Conservation (phyloP, 768 basidiomycete species). For the Imleria badia region DNA sequence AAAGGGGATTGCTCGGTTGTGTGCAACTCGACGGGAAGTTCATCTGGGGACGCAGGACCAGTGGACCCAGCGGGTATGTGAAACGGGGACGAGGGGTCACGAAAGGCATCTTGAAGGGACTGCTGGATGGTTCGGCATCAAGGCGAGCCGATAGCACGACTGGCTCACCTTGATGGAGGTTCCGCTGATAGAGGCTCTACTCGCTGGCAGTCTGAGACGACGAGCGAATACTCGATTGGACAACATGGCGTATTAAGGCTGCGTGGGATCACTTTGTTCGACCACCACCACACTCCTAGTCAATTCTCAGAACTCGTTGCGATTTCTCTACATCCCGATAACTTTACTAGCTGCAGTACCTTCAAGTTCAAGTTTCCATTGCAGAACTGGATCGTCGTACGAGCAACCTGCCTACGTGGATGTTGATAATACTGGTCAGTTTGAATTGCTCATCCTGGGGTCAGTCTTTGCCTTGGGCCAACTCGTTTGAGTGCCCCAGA, state of each 20-base stretch:
- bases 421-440: too few species aligned
- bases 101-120: conserved; percentile 63
- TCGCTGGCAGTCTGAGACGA: neutral
- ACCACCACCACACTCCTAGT: too few species aligned
- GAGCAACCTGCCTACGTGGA: too few species aligned
- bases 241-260: conserved; percentile 3
- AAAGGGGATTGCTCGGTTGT: conserved; percentile 3
- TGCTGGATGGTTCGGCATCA: conserved; percentile 23
- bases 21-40: conserved; percentile 21
- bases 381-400: too few species aligned
- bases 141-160: neutral
- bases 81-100: conserved; percentile 65
- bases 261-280: too few species aligned
- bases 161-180: conserved; percentile 28
- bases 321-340: too few species aligned
- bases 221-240: neutral
- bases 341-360: too few species aligned
- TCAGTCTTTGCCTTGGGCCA: too few species aligned
- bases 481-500: too few species aligned
- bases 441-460: too few species aligned
- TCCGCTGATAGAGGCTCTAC: conserved; percentile 18
- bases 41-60: conserved; percentile 62
- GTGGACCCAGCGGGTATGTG: conserved; percentile 56
- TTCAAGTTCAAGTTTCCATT: too few species aligned
- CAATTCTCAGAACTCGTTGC: too few species aligned